Base-by-base conservation (phyloP, 1,139 yeast species). In the Candida neerlandica region DNA sequence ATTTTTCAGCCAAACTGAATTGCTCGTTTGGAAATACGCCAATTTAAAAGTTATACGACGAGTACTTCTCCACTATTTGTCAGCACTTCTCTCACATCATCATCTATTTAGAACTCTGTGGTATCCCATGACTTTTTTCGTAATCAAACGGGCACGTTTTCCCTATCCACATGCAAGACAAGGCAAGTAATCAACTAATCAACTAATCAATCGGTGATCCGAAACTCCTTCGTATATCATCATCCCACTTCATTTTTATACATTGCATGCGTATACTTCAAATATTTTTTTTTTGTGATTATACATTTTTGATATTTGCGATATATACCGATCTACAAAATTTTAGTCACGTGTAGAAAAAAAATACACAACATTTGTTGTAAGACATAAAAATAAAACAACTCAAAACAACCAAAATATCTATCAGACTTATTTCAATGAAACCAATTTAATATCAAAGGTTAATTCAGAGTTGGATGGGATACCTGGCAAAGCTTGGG, bases 401-500 rank as follows among this genome's bases (percentile, higher is more conserved):
- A n/a, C n/a, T n/a, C n/a, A n/a, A 38, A 19, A 38, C 10, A 39
- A 39, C 12, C 41, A 37, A 18, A n/a, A n/a, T n/a, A n/a, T 18
- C 14, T 12, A 16, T 5, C 19, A 33, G 9, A 27, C 14, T 38
- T 86, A 92, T 82, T 91, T 91, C 69, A 92, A 80, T 56, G 92
- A 84, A 59, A 94, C 94, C 65, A 94, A 83, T 78, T 92, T 94
- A 66, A 94, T 96, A 70, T 94, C 99, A 64, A 94, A 94, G 53
- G 96, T 89, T 71, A 94, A 82, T 75, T 90, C 96, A 54, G 96
- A 88, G 84, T 92, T 92, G 62, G 96, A 89, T 64, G 99, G 99
- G 63, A 94, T 89, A 56, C 98, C 99, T 63, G 99, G 98, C 59
- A 94, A 80, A 56, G 89, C 83, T 78, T 89, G 89, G 65, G 88